Evolutionary conservation across 2,329 filamentous ascomycete species (phyloP), one percentile per base, ranked within the genome.

Genomic region (Arthrobotrys sphaeroides): DNA sequence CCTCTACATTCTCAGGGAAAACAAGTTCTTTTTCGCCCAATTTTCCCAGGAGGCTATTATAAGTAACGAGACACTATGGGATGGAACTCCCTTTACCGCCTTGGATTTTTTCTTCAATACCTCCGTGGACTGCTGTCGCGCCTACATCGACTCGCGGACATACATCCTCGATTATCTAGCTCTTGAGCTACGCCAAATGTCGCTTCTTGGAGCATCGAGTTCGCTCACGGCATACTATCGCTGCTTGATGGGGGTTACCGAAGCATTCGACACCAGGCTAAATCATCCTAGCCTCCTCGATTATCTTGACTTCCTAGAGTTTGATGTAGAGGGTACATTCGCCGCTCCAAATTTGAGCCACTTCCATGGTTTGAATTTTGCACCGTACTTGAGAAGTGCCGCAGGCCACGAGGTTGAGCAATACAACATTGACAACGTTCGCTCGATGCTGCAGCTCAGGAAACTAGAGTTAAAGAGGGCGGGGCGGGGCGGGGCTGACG

Each of bases 271-370:
- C 10, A 22, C 13, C n/a, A 60, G 73, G 40, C 16, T 77, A 10
- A 72, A 31, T 22, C 73, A 93, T 70, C 87, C 90, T 0, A 93
- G 91, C 2, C 87, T 98, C 5, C 97, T 98, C 80, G 93, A 97
- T 78, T 86, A 98, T 20, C 95, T 96, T 79, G 95, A 99, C 83
- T 98, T 98, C 80, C 87, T 95, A 81, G 89, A 91, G 75, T 82
- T 90, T 9, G 85, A 88, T 53, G 84, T 89, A 40, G 82, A 83
- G 0, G 82, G 82, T 69, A 80, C 82, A 10, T 79, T 83, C 45
- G 53, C 66, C 12, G n/a, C 65, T 22, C 79, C 79, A 24, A 47
- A 60, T 18, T 47, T 77, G 18, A 65, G 28, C 10, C 77, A 64
- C 57, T 79, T 80, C 59, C 51, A 70, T 2, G 79, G 79, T 40